Evolutionary conservation across 1,139 yeast genomes (phyloP).

Genomic region (Sugiyamaella paludigena): DNA sequence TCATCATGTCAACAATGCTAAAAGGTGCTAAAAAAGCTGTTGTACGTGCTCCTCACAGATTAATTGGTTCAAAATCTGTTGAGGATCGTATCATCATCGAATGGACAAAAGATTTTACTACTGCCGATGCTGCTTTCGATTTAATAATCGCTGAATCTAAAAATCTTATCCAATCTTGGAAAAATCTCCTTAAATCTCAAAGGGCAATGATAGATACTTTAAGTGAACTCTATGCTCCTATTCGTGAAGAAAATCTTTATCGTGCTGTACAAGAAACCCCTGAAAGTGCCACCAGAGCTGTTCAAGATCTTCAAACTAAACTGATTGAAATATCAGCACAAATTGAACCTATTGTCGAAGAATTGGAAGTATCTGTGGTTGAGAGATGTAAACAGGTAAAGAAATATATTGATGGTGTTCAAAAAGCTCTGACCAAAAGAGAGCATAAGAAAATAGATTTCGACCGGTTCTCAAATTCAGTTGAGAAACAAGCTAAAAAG

Average conservation of each 20-base stretch:
- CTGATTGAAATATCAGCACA: slow-evolving; percentile 26
- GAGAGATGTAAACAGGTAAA: slow-evolving; percentile 42
- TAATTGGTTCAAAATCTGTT: slow-evolving; percentile 36
- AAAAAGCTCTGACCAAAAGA: slow-evolving; percentile 49
- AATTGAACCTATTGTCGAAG: slow-evolving; percentile 29
- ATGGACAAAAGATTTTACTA: slow-evolving; percentile 48
- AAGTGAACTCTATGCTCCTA: slow-evolving; percentile 40
- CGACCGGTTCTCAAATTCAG: slow-evolving; percentile 43
- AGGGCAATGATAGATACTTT: slow-evolving; percentile 39
- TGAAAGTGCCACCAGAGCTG: slow-evolving; percentile 39
- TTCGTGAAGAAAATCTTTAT: slow-evolving; percentile 40
- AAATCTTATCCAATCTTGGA: slow-evolving; percentile 42
- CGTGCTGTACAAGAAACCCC: slow-evolving; percentile 41
- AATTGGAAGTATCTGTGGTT: slow-evolving; percentile 28
- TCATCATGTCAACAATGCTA: slow-evolving; percentile 25
- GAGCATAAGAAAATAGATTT: slow-evolving; percentile 47
- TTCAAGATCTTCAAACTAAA: slow-evolving; percentile 27
- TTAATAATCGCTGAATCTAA: slow-evolving; percentile 42
- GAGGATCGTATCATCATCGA: slow-evolving; percentile 52
- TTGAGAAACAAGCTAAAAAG: slow-evolving; percentile 47
- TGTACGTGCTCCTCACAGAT: slow-evolving; percentile 40
- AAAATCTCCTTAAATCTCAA: slow-evolving; percentile 41
- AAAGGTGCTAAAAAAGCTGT: slow-evolving; percentile 41
- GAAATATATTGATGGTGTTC: slow-evolving; percentile 42
- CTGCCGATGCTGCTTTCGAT: slow-evolving; percentile 47